Evolutionary conservation across 139 green algal genomes (phyloP).

Genomic region (Axilococcus clingmanii): DNA sequence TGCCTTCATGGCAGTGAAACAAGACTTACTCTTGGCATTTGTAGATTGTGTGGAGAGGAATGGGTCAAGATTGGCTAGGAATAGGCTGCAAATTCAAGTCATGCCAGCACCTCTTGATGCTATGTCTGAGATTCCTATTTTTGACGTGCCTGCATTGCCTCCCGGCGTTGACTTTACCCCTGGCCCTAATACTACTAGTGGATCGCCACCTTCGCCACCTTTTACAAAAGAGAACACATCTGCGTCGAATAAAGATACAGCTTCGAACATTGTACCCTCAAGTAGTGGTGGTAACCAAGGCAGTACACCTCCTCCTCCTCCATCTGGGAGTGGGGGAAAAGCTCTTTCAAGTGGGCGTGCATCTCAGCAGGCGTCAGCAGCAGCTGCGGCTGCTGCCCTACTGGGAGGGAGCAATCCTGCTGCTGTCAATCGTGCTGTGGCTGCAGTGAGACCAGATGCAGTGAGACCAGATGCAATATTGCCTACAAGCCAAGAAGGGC

Average conservation of each 20-base stretch:
- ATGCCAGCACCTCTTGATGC: not conserved
- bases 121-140: not conserved
- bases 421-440: not conserved
- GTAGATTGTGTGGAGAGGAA: slow-evolving; percentile 75
- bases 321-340: not conserved
- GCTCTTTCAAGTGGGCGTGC: not conserved
- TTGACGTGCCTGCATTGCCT: slow-evolving; percentile 20
- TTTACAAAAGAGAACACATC: not conserved
- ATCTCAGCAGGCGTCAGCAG: not conserved
- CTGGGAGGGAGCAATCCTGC: not conserved
- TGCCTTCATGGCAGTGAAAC: slow-evolving; percentile 79
- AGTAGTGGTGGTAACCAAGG: not conserved
- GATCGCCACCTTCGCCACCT: not conserved
- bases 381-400: not conserved
- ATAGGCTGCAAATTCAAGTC: slow-evolving; percentile 31
- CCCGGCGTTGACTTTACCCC: slow-evolving; percentile 20
- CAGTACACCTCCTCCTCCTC: not conserved
- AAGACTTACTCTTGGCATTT: slow-evolving; percentile 74
- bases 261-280: too few species aligned
- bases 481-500: slow-evolving; percentile 1
- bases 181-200: not conserved
- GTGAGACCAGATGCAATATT: slow-evolving; percentile 8
- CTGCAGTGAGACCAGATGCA: not conserved
- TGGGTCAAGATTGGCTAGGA: slow-evolving; percentile 55
- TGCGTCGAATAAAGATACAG: too few species aligned